Base-by-base conservation (phyloP, 805 yeast species). In the Saccharomycopsis selenospora region DNA sequence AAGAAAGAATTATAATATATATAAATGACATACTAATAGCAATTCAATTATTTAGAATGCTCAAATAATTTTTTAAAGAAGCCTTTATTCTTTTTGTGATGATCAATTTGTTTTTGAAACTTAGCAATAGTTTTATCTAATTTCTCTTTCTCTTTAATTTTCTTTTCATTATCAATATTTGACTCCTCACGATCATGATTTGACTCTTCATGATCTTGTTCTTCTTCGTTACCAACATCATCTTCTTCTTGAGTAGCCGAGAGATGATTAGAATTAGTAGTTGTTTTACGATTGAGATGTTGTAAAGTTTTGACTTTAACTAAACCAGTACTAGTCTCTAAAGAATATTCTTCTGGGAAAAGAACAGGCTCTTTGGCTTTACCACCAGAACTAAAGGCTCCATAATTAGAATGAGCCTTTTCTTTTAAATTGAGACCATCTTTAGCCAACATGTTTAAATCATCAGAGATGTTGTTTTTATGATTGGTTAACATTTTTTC, bases 271-370 rank as follows among this genome's bases (percentile, higher is more conserved):
- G 68, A 62, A 2, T 70, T 65, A 46, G 67, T 61, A 2, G 67
- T 54, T 6, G 60, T 53, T 1, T 67, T 64, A 61, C 93, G 75
- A 30, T 95, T 93, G 27, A 86, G 52, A 6, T 74, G 70, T 42
- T 75, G 82, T 56, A 88, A 69, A 1, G 95, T 83, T 40, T 77
- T 68, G 1, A 82, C 85, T 1, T 91, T 93, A 10, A 89, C 96
- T 48, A 89, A 70, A 54, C 96, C 96, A 4, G 96, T 86, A 46
- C 75, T 74, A 0, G 96, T 89, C 68, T 89, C 96, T 64, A 89
- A 56, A 4, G 89, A 84, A 63, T 86, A 89, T 63, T 89, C 96
- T 69, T 89, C 96, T 6, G 96, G 96, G 72, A 89, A 89, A 30
- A 88, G 17, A 4, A 10, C 38, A 33, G 38, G 38, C 8, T 33